A percentile compares a stretch with the other conserved stretches of the same genome.
phyloP scores from a whole-genome alignment of 1,139 yeast genomes.

The Blastobotrys ciferrii region DNA sequence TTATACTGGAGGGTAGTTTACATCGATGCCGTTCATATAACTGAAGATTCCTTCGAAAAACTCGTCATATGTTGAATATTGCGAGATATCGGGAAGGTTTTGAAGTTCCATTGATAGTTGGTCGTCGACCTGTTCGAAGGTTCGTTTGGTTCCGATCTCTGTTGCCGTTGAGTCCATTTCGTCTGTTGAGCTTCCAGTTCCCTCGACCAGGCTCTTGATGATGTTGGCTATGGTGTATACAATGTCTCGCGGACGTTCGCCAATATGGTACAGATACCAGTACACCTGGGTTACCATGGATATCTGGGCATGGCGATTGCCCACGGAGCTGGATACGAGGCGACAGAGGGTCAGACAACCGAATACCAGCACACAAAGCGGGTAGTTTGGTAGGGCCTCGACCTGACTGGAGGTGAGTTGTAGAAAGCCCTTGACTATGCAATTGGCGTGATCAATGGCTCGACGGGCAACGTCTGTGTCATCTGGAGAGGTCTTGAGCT shows the following conservation, averaged over 20 bases:
- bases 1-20: background rate
- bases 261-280: conserved; percentile 55
- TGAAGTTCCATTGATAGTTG: conserved; percentile 1
- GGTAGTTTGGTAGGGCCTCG: conserved; percentile 51
- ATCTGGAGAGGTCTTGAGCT: background rate
- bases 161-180: background rate
- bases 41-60: conserved; percentile 24
- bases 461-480: conserved; percentile 1
- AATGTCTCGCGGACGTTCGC: conserved; percentile 53
- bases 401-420: conserved; percentile 44
- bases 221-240: conserved; percentile 55
- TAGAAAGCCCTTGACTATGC: conserved; percentile 44
- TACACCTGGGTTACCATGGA: conserved; percentile 49
- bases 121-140: conserved; percentile 11
- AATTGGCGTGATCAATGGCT: conserved; percentile 38
- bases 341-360: conserved; percentile 52
- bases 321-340: conserved; percentile 38
- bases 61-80: conserved; percentile 24
- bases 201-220: conserved; percentile 49
- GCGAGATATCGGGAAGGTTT: conserved; percentile 21
- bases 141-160: conserved; percentile 1
- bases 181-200: conserved; percentile 7
- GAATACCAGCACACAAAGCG: conserved; percentile 50
- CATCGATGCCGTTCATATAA: conserved; percentile 11
- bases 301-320: conserved; percentile 28